Evolutionary conservation across 1,284 basidiomycete genomes (phyloP), one percentile per base, ranked within the genome.

Genomic region (Phylloboletellus chloephorus): DNA sequence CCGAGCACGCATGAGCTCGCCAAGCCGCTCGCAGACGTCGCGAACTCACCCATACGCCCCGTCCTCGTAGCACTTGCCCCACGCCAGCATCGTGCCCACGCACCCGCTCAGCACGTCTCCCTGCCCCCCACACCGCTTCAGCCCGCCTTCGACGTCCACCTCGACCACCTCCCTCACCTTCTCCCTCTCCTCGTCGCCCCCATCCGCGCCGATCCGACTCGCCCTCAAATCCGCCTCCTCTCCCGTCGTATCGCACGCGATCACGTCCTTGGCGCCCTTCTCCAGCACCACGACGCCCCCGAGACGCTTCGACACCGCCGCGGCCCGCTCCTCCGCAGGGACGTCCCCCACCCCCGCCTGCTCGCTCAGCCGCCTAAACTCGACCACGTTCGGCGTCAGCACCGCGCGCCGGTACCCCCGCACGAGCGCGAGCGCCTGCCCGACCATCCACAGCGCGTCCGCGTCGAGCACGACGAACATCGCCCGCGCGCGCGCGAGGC

Each of bases 401-500:
- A 95, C 80, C 0, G 82, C 87, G 16, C 82, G 77, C 11, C 76
- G 68, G 63, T 94, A 95, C 1, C 91, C 91, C 50, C 75, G 73
- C 41, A 98, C 78, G 32, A 90, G 62, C 6, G 74, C 67, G 0
- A 84, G 72, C 42, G 94, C 82, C 53, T 87, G 77, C 21, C 88
- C 84, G 32, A 89, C 67, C 63, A 89, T 70, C 69, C 75, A 88
- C 7, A 95, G 72, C 2, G 82, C 91, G 59, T 98, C 95, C 0
- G 95, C 95, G 56, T 98, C 95, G 12, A 98, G 71, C 3, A 98
- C 92, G 39, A 97, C 68, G 58, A 86, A 95, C 78, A 95, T 85
- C 38, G 82, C 79, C 37, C 74, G 61, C 31, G 60, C 48, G 13
- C 71, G 73, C 19, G 74, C 78, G 25, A 76, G 61, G 5, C 47